Evolutionary conservation across 2,329 filamentous ascomycete genomes (phyloP).

Genomic region (Raffaelea arxii): DNA sequence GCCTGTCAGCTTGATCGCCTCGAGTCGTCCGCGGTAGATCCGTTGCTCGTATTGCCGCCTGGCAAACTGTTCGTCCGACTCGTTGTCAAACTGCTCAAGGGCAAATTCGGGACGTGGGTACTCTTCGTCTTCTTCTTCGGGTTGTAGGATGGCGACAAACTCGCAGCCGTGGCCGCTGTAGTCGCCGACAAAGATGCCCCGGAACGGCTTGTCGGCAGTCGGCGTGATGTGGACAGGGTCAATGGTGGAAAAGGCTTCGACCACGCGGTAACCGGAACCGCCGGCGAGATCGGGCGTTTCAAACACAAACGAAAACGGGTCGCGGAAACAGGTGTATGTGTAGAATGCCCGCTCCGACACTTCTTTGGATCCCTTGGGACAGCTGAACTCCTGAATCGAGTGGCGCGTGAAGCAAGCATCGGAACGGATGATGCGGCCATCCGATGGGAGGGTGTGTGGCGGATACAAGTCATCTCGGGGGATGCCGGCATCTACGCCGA

Average conservation of each 20-base stretch:
- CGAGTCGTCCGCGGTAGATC: constrained; percentile 57
- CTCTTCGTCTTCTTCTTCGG: constrained; percentile 33
- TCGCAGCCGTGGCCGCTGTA: constrained; percentile 84
- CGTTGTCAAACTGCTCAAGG: constrained; percentile 27
- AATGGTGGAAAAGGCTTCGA: constrained; percentile 61
- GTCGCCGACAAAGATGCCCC: constrained; percentile 88
- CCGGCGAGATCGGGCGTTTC: too few relatives aligned
- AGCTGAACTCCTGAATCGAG: too few relatives aligned
- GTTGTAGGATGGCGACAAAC: constrained; percentile 74
- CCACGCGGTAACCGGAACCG: constrained; percentile 26
- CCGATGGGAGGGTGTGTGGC: too few relatives aligned
- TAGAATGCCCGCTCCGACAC: too few relatives aligned
- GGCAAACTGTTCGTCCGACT: constrained; percentile 37
- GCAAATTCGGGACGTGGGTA: constrained; percentile 26
- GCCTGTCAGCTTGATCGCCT: constrained; percentile 85
- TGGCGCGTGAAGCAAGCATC: too few relatives aligned
- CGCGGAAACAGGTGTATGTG: too few relatives aligned
- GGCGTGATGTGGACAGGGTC: constrained; percentile 69
- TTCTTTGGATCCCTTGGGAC: too few relatives aligned
- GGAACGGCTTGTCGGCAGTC: constrained; percentile 68
- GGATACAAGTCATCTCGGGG: too few relatives aligned
- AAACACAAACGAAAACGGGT: too few relatives aligned
- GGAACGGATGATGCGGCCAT: too few relatives aligned
- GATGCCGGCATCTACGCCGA: too few relatives aligned
- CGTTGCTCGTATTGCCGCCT: constrained; percentile 33